Evolutionary conservation across 805 yeast genomes (phyloP).

Genomic region (Clavispora asparagi): DNA sequence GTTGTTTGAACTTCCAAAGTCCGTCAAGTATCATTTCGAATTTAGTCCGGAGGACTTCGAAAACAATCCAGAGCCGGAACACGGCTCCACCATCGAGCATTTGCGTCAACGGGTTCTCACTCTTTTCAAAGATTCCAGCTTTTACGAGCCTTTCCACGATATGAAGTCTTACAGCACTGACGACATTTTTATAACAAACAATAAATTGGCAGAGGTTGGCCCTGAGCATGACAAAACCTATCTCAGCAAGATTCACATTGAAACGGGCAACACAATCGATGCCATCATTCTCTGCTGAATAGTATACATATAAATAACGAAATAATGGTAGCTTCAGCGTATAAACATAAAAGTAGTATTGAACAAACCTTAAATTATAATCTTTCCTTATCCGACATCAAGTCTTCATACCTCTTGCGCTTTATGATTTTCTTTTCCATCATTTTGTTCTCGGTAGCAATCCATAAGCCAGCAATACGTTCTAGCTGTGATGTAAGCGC

Average conservation of each 20-base stretch:
- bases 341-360: background rate
- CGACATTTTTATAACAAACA: constrained; percentile 28
- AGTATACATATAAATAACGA: too few relatives aligned
- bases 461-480: constrained; percentile 56
- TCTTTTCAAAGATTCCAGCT: constrained; percentile 43
- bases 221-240: constrained; percentile 20
- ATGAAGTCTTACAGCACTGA: constrained; percentile 3
- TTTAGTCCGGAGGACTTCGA: constrained; percentile 79
- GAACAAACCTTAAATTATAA: background rate
- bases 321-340: background rate
- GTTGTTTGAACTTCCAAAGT: constrained; percentile 17
- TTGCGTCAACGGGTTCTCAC: constrained; percentile 53
- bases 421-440: constrained; percentile 25
- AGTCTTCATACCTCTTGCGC: constrained; percentile 20
- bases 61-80: constrained; percentile 52
- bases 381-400: constrained; percentile 1
- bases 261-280: constrained; percentile 40
- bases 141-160: constrained; percentile 15
- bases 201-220: constrained; percentile 20
- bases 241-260: constrained; percentile 33
- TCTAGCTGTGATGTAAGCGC: constrained; percentile 41
- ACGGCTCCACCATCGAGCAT: constrained; percentile 63
- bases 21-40: constrained; percentile 60
- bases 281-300: constrained; percentile 8
- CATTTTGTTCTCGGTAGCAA: constrained; percentile 56